Conservation (phyloP, 2,329 filamentous ascomycete species). For the Setomelanomma holmii region DNA sequence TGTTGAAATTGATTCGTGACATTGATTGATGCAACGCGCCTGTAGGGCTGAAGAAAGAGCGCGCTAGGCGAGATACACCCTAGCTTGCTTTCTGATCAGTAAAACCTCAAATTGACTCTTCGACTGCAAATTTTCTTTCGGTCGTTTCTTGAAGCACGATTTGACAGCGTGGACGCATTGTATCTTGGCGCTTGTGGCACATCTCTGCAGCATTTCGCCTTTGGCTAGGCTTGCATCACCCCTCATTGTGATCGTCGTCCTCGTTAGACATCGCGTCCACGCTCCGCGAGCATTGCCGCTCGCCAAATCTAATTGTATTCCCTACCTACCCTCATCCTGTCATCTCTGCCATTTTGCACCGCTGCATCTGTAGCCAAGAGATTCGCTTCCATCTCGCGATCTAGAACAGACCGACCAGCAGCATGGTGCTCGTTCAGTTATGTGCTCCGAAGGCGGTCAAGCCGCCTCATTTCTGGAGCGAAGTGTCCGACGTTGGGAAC, state of each 20-base stretch:
- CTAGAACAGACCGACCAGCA: background rate
- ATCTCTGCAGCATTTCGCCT: too few relatives aligned
- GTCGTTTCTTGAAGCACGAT: too few relatives aligned
- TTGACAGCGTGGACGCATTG: too few relatives aligned
- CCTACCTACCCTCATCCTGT: background rate
- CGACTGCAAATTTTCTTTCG: too few relatives aligned
- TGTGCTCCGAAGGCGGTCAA: slow-evolving; percentile 16
- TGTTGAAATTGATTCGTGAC: background rate
- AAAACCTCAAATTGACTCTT: too few relatives aligned
- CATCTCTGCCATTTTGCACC: background rate
- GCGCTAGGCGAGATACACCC: slow-evolving; percentile 3
- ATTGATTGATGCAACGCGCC: slow-evolving; percentile 19
- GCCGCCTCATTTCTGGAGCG: slow-evolving; percentile 3
- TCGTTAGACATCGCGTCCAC: too few relatives aligned
- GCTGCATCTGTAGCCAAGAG: background rate
- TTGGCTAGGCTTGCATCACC: too few relatives aligned
- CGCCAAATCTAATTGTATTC: too few relatives aligned
- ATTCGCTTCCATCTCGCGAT: background rate
- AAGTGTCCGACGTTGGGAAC: background rate
- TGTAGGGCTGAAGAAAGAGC: slow-evolving; percentile 10
- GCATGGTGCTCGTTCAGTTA: slow-evolving; percentile 11
- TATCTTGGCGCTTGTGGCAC: too few relatives aligned
- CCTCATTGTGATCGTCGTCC: background rate
- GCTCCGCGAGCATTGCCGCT: too few relatives aligned
- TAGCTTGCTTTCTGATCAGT: background rate